phyloP scores from a whole-genome alignment of 176 grass and related monocot species.

The Tuctoria greenei region DNA sequence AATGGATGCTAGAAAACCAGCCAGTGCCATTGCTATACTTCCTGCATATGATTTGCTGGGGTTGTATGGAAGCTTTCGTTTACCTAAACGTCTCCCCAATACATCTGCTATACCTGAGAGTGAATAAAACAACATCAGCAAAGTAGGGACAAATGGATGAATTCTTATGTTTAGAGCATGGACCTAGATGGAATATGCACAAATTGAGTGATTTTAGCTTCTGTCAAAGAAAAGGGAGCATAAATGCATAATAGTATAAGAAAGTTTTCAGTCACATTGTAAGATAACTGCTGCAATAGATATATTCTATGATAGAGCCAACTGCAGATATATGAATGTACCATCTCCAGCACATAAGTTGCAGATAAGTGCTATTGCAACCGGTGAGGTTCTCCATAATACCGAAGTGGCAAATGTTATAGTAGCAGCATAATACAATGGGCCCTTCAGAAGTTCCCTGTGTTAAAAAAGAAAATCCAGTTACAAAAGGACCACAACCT shows the following conservation, averaged over 20 bases:
- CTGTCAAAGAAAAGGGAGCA: background rate
- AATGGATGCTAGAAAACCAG: constrained; percentile 75
- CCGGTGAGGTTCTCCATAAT: constrained; percentile 79
- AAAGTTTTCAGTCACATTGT: background rate
- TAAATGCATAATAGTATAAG: background rate
- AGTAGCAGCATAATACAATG: constrained; percentile 83
- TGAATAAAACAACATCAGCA: background rate
- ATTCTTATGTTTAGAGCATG: background rate
- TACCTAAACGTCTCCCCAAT: constrained; percentile 78
- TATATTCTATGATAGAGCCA: background rate
- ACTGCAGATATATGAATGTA: constrained; percentile 34
- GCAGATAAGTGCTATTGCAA: constrained; percentile 86
- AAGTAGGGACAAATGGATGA: background rate
- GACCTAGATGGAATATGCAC: background rate
- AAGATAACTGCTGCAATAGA: background rate
- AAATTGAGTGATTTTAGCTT: background rate
- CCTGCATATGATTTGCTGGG: constrained; percentile 82
- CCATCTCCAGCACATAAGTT: constrained; percentile 96
- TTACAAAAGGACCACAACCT: background rate
- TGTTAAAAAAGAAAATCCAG: constrained; percentile 30
- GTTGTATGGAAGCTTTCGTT: constrained; percentile 75
- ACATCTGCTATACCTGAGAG: constrained; percentile 85
- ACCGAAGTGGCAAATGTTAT: constrained; percentile 70
- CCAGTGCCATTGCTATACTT: constrained; percentile 63
- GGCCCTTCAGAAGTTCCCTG: constrained; percentile 95